phyloP scores from a whole-genome alignment of 192 early-diverging fungal species.

The Gaertneriomyces sp. region DNA sequence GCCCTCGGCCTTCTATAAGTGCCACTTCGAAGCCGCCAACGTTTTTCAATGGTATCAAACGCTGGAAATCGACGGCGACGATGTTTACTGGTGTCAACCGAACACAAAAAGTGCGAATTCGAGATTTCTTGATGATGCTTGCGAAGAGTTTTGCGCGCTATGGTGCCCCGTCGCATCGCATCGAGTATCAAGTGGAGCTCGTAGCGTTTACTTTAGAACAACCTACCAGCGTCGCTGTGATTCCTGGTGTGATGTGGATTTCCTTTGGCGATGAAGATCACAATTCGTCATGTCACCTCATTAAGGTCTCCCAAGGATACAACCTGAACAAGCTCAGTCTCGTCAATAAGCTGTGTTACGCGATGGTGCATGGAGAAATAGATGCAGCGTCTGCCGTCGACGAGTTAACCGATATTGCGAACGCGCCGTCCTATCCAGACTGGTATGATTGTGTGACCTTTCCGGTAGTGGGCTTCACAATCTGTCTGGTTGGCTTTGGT shows the following conservation, averaged over 20 bases:
- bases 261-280: conserved; percentile 39
- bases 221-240: conserved; percentile 34
- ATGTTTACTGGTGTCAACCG: conserved; percentile 19
- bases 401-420: conserved; percentile 27
- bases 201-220: conserved; percentile 41
- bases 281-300: conserved; percentile 32
- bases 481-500: conserved; percentile 41
- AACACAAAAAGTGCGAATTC: conserved; percentile 15
- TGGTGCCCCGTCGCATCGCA: conserved; percentile 48
- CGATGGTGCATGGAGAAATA: conserved; percentile 30
- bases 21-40: too few species aligned
- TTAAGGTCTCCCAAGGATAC: conserved; percentile 36
- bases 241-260: conserved; percentile 47
- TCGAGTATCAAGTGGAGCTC: conserved; percentile 41
- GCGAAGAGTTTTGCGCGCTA: conserved; percentile 39
- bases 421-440: not conserved
- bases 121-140: conserved; percentile 46
- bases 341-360: conserved; percentile 47
- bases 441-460: conserved; percentile 11
- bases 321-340: conserved; percentile 42
- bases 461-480: conserved; percentile 30
- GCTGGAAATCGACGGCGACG: conserved; percentile 25
- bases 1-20: too few species aligned
- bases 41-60: not conserved
- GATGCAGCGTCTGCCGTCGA: conserved; percentile 29